phyloP scores from a whole-genome alignment of 2,329 filamentous ascomycete species.

The Ceratocystis papillata region DNA sequence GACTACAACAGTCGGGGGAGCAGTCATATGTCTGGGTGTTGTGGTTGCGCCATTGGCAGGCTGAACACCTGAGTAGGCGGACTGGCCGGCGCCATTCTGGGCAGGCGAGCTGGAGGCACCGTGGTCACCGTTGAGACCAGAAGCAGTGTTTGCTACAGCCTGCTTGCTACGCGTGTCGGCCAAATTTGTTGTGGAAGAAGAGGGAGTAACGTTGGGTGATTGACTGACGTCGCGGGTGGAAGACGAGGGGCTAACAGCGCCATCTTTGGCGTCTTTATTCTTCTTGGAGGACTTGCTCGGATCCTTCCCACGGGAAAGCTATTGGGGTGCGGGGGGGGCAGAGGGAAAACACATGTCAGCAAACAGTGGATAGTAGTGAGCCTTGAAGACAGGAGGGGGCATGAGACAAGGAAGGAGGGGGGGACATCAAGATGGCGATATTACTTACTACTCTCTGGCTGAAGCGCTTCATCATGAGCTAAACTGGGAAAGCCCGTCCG shows the following conservation, averaged over 20 bases:
- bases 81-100: constrained; percentile 30
- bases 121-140: constrained; percentile 13
- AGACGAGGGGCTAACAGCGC: constrained; percentile 68
- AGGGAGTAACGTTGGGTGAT: constrained; percentile 62
- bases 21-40: constrained; percentile 50
- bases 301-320: constrained; percentile 88
- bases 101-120: constrained; percentile 31
- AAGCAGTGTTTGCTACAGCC: constrained; percentile 10
- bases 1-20: constrained; percentile 83
- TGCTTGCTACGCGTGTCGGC: constrained; percentile 79
- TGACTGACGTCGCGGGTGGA: constrained; percentile 46
- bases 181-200: constrained; percentile 78
- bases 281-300: constrained; percentile 73
- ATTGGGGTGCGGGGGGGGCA: constrained; percentile 27
- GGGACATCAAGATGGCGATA: background rate
- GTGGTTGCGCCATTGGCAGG: constrained; percentile 42
- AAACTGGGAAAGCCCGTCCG: constrained; percentile 26
- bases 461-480: constrained; percentile 83
- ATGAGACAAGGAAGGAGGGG: background rate
- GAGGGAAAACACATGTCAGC: background rate
- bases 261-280: constrained; percentile 61
- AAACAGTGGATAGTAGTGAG: background rate
- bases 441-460: constrained; percentile 87
- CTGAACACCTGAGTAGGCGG: constrained; percentile 32
- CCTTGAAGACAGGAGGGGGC: background rate